These are phyloP conservation scores for Davidsoniella virescens DNA, from an alignment of 2,329 filamentous ascomycete genomes.

Conservation along the genomic window DNA sequence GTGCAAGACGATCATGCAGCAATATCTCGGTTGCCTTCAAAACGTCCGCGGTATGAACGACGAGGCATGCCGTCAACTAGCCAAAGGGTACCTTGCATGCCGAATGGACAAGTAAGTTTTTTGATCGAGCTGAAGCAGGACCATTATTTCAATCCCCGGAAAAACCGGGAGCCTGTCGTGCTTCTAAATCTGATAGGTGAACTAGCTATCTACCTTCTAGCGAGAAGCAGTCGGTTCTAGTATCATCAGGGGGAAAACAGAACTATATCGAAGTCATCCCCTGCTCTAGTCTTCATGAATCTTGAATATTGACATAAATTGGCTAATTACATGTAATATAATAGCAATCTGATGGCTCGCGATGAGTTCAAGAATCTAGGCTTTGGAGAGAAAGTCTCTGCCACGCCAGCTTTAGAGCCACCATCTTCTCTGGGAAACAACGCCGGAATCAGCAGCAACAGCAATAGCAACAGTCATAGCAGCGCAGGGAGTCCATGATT, in stretches of 20 bases:
- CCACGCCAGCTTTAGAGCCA: background rate
- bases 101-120: slow-evolving; percentile 74
- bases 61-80: slow-evolving; percentile 65
- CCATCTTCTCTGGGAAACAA: background rate
- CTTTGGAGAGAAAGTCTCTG: slow-evolving; percentile 27
- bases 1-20: slow-evolving; percentile 76
- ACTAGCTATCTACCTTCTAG: background rate
- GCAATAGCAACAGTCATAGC: slow-evolving; percentile 19
- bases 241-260: no score
- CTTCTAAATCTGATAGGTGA: no score
- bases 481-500: background rate
- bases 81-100: slow-evolving; percentile 78
- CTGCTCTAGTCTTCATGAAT: no score
- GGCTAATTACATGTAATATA: slow-evolving; percentile 19
- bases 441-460: slow-evolving; percentile 3
- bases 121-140: background rate
- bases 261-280: no score
- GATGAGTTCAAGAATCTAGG: slow-evolving; percentile 93
- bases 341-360: slow-evolving; percentile 86
- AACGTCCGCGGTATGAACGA: slow-evolving; percentile 72
- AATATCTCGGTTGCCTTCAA: slow-evolving; percentile 78
- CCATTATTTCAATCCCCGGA: background rate
- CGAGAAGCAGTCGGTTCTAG: no score
- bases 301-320: no score
- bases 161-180: background rate